Conservation (phyloP, 2,329 filamentous ascomycete species). For the Colletotrichum gigasporum region DNA sequence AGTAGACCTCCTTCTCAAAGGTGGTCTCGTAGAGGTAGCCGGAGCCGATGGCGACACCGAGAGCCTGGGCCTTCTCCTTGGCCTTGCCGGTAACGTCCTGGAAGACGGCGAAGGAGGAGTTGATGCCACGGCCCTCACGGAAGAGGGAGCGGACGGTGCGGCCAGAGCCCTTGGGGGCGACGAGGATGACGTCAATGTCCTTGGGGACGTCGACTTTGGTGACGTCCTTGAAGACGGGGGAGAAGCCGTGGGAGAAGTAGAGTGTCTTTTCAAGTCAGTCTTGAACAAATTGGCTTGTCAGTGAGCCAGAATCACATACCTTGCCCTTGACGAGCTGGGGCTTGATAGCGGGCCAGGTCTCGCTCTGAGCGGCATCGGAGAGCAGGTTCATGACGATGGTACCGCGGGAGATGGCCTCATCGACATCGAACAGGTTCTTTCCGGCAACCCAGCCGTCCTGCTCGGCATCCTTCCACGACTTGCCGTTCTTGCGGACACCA, state of each 20-base stretch:
- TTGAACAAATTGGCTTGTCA: constrained; percentile 2
- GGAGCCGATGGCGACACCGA: constrained; percentile 95
- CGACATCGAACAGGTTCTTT: constrained; percentile 98
- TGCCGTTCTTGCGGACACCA: constrained; percentile 97
- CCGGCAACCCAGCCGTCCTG: constrained; percentile 98
- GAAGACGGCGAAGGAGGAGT: constrained; percentile 98
- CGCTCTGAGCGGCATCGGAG: constrained; percentile 95
- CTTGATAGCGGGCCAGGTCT: constrained; percentile 99
- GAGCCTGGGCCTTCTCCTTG: constrained; percentile 95
- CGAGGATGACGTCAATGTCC: constrained; percentile 99
- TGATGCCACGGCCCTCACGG: constrained; percentile 99
- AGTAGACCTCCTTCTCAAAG: constrained; percentile 99
- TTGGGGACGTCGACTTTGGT: constrained; percentile 97
- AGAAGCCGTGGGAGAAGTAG: constrained; percentile 99
- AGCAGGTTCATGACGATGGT: constrained; percentile 99
- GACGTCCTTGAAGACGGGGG: constrained; percentile 98
- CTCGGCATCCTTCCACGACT: constrained; percentile 97
- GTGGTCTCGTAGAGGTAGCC: constrained; percentile 99
- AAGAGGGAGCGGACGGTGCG: constrained; percentile 98
- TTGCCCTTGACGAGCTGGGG: constrained; percentile 98
- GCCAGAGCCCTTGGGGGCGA: constrained; percentile 98
- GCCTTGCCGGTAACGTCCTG: constrained; percentile 98
- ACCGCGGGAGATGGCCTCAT: constrained; percentile 92
- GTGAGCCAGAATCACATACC: constrained; percentile 61
- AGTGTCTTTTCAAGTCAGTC: constrained; percentile 73